Evolutionary conservation across 73 alveolate genomes (phyloP).

Genomic region (Durusdinium trenchii): DNA sequence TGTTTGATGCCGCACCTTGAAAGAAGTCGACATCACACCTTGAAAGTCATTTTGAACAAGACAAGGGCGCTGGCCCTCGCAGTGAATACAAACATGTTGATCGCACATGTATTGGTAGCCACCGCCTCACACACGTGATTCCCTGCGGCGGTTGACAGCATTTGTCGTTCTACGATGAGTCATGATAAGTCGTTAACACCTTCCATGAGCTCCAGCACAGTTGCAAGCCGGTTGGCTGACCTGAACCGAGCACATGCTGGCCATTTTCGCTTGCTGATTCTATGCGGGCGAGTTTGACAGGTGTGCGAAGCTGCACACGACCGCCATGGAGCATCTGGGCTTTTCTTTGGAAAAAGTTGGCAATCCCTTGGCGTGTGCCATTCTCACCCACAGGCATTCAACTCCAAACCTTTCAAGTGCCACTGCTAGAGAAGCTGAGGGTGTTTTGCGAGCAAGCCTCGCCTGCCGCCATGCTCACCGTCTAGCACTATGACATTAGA

Average conservation of each 20-base stretch:
- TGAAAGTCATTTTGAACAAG: no score
- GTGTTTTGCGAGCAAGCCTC: not conserved
- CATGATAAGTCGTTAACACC: no score
- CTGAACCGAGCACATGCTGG: not conserved
- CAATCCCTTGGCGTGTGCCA: not conserved
- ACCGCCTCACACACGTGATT: no score
- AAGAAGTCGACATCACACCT: no score
- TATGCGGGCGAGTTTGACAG: not conserved
- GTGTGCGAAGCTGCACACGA: not conserved
- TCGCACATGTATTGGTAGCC: no score
- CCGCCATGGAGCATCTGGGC: not conserved
- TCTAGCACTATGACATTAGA: conserved; percentile 22
- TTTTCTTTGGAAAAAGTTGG: not conserved
- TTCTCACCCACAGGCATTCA: not conserved
- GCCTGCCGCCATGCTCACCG: conserved; percentile 68
- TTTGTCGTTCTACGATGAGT: no score
- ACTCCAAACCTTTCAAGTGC: not conserved
- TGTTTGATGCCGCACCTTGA: no score
- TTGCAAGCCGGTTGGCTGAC: no score
- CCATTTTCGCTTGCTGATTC: not conserved
- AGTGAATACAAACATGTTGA: no score
- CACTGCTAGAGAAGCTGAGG: not conserved
- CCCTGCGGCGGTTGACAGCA: no score
- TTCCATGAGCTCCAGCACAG: no score
- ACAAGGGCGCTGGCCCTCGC: no score